Conservation (phyloP, 257 asterid species). For the Petrea volubilis region DNA sequence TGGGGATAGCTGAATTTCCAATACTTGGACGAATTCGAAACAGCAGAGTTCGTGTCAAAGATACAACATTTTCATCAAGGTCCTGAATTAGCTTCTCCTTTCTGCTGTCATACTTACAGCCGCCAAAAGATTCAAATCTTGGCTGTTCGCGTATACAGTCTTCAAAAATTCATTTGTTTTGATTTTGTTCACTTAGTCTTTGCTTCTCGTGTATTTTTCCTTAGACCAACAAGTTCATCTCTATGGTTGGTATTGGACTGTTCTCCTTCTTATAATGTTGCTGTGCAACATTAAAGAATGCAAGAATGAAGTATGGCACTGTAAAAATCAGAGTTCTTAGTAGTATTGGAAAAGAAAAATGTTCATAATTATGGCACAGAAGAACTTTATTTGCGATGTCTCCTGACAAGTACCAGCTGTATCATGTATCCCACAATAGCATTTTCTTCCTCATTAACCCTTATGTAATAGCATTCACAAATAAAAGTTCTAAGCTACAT, state of each 20-base stretch:
- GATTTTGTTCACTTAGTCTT: background rate
- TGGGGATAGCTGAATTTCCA: conserved; percentile 89
- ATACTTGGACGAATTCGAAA: conserved; percentile 88
- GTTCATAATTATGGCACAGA: background rate
- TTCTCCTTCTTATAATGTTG: conserved; percentile 18
- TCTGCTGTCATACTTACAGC: conserved; percentile 12
- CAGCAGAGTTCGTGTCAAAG: conserved; percentile 87
- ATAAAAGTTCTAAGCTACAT: background rate
- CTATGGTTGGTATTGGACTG: conserved; percentile 1
- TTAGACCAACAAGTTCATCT: conserved; percentile 16
- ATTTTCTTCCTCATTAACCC: conserved; percentile 1
- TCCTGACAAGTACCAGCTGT: background rate
- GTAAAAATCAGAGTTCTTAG: background rate
- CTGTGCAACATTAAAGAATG: conserved; percentile 10
- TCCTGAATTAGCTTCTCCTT: conserved; percentile 29
- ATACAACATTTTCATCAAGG: conserved; percentile 94
- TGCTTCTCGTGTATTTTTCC: conserved; percentile 11
- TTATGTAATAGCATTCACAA: background rate
- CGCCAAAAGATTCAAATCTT: background rate
- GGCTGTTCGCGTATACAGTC: conserved; percentile 1
- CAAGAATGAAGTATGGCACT: conserved; percentile 14
- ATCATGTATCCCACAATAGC: background rate
- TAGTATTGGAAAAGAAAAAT: conserved; percentile 1
- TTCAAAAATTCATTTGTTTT: background rate
- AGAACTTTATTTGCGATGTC: background rate